These are phyloP conservation scores for Solanum hybrid DNA, from an alignment of 305 asterid genomes.

Conservation along the genomic window DNA sequence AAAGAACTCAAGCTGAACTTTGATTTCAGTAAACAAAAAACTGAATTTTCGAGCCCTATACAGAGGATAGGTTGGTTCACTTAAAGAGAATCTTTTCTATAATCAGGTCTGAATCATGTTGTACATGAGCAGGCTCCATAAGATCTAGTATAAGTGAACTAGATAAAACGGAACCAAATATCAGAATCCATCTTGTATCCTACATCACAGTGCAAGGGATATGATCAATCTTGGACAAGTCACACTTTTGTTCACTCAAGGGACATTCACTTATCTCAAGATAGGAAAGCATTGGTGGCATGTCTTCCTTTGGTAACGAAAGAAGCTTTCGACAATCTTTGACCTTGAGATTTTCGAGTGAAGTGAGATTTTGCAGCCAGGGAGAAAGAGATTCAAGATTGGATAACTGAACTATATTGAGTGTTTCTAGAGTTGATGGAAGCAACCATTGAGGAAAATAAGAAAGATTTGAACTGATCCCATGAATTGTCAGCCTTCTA, in stretches of 20 bases:
- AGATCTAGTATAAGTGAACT: not conserved
- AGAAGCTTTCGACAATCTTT: constrained; percentile 24
- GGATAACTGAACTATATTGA: constrained; percentile 23
- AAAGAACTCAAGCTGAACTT: no score
- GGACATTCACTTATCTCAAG: constrained; percentile 38
- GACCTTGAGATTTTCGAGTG: constrained; percentile 38
- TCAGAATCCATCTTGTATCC: not conserved
- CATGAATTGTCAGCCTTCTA: constrained; percentile 27
- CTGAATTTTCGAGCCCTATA: not conserved
- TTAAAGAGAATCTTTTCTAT: no score
- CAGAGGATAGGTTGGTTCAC: not conserved
- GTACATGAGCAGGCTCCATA: not conserved
- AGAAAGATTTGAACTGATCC: constrained; percentile 6
- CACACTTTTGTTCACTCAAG: constrained; percentile 24
- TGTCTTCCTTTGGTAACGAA: constrained; percentile 27
- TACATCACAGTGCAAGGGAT: constrained; percentile 46
- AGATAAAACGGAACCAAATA: not conserved
- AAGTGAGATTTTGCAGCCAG: constrained; percentile 39
- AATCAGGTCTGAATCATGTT: not conserved
- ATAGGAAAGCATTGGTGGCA: constrained; percentile 34
- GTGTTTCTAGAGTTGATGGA: constrained; percentile 32
- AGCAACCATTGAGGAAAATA: constrained; percentile 31
- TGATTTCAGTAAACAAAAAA: no score
- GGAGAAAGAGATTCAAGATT: constrained; percentile 35
- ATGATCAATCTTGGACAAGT: constrained; percentile 31